Conservation (phyloP, 495 filamentous ascomycete genomes). For the Lasiosphaeria ovina region DNA sequence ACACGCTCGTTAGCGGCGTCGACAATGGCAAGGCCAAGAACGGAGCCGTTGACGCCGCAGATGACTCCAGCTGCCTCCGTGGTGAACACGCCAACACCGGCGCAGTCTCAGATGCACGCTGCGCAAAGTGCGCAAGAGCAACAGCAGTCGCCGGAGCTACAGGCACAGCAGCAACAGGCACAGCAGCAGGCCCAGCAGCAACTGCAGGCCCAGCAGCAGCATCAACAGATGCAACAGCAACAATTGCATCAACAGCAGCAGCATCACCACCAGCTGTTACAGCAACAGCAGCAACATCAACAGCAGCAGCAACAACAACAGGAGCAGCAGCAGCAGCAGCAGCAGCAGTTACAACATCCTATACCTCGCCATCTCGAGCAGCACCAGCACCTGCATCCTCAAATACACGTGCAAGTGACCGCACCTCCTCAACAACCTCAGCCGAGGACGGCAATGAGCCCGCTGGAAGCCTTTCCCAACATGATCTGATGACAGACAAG, state of each 20-base stretch:
- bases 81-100: constrained; percentile 38
- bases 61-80: constrained; percentile 39
- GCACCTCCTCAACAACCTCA: constrained; percentile 32
- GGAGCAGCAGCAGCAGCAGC: constrained; percentile 25
- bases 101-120: constrained; percentile 16
- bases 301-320: constrained; percentile 22
- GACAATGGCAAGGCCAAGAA: constrained; percentile 38
- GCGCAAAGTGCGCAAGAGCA: constrained; percentile 25
- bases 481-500: constrained; percentile 40
- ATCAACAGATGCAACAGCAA: constrained; percentile 15
- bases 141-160: constrained; percentile 19
- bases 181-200: constrained; percentile 20
- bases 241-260: constrained; percentile 22
- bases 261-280: constrained; percentile 19
- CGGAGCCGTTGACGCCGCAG: constrained; percentile 41
- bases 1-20: constrained; percentile 36
- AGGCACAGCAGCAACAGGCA: constrained; percentile 24
- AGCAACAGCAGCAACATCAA: constrained; percentile 10
- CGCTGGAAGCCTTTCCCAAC: constrained; percentile 36
- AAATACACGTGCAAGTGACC: constrained; percentile 23
- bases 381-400: constrained; percentile 24
- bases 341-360: constrained; percentile 27
- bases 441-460: constrained; percentile 29
- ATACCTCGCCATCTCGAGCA: constrained; percentile 10
- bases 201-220: constrained; percentile 17